A percentile compares a stretch with the other conserved stretches of the same genome.
These are phyloP conservation scores for Coccomyxa sp. DNA, from an alignment of 139 green algal species.

Conservation along the genomic window DNA sequence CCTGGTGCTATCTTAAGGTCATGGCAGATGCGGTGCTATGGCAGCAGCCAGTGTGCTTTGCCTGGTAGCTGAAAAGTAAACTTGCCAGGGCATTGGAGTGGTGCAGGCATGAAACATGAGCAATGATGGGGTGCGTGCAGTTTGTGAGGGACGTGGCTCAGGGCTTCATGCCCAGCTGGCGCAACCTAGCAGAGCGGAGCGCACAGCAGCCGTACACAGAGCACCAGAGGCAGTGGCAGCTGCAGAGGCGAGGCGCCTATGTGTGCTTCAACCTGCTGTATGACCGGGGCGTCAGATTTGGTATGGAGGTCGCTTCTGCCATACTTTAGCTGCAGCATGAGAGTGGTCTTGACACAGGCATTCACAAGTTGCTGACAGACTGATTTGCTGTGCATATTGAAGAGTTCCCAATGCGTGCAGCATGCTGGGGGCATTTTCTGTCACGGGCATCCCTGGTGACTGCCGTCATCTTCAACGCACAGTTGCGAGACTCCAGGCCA, in stretches of 20 bases:
- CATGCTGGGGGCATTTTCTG: neutral
- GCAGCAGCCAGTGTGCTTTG: neutral
- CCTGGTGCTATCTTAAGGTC: no score
- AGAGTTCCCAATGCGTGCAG: neutral
- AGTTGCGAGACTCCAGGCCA: neutral
- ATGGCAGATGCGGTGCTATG: neutral
- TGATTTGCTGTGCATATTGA: neutral
- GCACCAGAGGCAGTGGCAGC: slow-evolving; percentile 86
- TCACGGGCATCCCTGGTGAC: neutral
- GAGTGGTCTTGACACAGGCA: neutral
- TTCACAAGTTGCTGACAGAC: neutral
- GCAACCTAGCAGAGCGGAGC: slow-evolving; percentile 55
- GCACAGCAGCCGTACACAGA: slow-evolving; percentile 48
- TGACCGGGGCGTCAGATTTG: slow-evolving; percentile 91
- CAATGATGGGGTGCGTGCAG: slow-evolving; percentile 18
- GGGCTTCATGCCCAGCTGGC: slow-evolving; percentile 72
- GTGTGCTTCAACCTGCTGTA: slow-evolving; percentile 99
- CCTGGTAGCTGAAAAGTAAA: neutral
- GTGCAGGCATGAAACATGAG: neutral
- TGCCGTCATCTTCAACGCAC: neutral
- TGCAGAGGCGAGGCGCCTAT: slow-evolving; percentile 81
- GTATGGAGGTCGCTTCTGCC: slow-evolving; percentile 16
- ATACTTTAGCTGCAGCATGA: neutral
- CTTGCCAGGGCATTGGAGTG: neutral
- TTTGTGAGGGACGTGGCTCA: slow-evolving; percentile 56